Evolutionary conservation across 1,284 basidiomycete genomes (phyloP), one percentile per base, ranked within the genome.

Genomic region (Sanghuangporus sanghuang): DNA sequence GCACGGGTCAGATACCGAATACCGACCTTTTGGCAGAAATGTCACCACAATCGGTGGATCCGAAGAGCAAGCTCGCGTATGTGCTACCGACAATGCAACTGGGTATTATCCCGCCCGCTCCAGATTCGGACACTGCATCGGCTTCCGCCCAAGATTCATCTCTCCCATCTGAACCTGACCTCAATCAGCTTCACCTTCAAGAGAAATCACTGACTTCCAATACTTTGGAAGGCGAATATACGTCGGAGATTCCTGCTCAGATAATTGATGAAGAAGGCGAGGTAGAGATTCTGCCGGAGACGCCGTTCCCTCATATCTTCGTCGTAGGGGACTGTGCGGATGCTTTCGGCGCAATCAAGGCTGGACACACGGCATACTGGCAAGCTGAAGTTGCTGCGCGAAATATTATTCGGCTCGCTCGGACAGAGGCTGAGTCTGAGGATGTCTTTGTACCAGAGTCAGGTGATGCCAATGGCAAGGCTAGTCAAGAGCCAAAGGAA

Each of bases 1-100:
- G 91, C 71, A 92, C 90, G 0, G 90, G 90, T 6, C 90, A 92
- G 73, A 79, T 75, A 44, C 89, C 90, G 21, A 91, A 92, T 71
- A 87, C 88, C 0, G 76, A 73, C 1, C 71, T 92, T 44, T 74
- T 93, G 35, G 74, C 71, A 36, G 69, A 72, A 0, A 76, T 87
- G 68, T 78, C 85, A 59, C 78, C 84, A 0, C 69, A 75, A 2
- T 79, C 81, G 1, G 78, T 92, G 54, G 78, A 84, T 59, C 70
- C 78, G 0, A 67, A 71, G 9, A 83, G 75, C 46, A 77, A 77
- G n/a, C 75, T 82, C 55, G 81, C 84, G 21, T 76, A 79, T 60
- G 87, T 91, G 14, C 72, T 79, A 35, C 79, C 80, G 8, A 86
- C 85, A 0, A 78, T 89, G 78, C 89, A 90, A 72, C 72, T 91